Evolutionary conservation across 257 asterid species (phyloP).

Genomic region (Ocimum tenuiflorum): DNA sequence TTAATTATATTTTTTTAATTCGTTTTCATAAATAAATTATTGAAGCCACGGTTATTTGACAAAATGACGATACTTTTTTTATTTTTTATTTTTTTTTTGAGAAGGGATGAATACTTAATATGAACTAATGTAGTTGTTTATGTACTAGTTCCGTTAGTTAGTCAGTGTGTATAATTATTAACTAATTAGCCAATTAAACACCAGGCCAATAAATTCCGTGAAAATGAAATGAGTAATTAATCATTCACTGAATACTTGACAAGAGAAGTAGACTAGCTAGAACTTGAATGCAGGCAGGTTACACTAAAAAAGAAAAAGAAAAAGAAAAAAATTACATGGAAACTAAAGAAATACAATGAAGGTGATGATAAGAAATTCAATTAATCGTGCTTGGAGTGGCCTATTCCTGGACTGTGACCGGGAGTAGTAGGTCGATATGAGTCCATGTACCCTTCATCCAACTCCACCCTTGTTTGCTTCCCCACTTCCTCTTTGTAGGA

Average conservation of each 20-base stretch:
- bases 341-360: neutral
- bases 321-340: neutral
- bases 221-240: neutral
- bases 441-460: constrained; percentile 32
- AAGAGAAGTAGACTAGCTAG: neutral
- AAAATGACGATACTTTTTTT: too few relatives aligned
- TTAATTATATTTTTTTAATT: too few relatives aligned
- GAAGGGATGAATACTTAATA: too few relatives aligned
- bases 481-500: neutral
- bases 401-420: constrained; percentile 76
- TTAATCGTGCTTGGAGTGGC: constrained; percentile 58
- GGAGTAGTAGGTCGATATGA: constrained; percentile 53
- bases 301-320: neutral
- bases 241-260: too few relatives aligned
- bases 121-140: too few relatives aligned
- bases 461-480: constrained; percentile 8
- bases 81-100: too few relatives aligned
- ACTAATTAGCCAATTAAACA: too few relatives aligned
- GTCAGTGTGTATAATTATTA: too few relatives aligned
- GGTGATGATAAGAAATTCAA: neutral
- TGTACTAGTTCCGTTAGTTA: too few relatives aligned
- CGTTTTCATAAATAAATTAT: too few relatives aligned
- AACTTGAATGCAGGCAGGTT: neutral
- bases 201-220: too few relatives aligned
- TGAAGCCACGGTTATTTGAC: too few relatives aligned